These are phyloP conservation scores for Cryptococcus sp. DNA, from an alignment of 1,284 basidiomycete genomes.

Conservation along the genomic window DNA sequence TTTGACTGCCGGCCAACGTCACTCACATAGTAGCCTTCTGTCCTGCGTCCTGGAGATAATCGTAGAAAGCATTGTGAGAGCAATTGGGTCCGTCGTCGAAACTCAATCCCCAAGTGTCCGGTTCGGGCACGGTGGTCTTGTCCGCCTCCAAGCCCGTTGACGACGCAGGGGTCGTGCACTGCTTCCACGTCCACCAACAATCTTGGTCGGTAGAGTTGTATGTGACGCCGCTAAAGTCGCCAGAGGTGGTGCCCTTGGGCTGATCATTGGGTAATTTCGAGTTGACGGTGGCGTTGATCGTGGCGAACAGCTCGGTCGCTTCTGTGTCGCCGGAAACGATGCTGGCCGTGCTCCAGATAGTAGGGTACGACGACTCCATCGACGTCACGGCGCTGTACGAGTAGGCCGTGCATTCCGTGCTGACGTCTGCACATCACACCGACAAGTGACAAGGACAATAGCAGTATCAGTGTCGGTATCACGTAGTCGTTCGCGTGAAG, in stretches of 20 bases:
- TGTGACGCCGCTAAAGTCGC: constrained; percentile 37
- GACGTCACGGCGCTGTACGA: constrained; percentile 37
- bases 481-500: too few relatives aligned
- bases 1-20: too few relatives aligned
- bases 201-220: constrained; percentile 45
- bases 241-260: constrained; percentile 46
- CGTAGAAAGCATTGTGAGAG: constrained; percentile 59
- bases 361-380: constrained; percentile 41
- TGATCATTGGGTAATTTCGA: constrained; percentile 39
- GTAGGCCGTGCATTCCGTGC: constrained; percentile 40
- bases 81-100: constrained; percentile 59
- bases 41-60: constrained; percentile 55
- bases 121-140: constrained; percentile 53
- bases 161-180: constrained; percentile 47
- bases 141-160: constrained; percentile 45
- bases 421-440: constrained; percentile 12
- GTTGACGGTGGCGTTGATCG: constrained; percentile 48
- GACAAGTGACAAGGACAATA: background rate
- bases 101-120: constrained; percentile 57
- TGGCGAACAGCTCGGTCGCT: constrained; percentile 44
- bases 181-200: constrained; percentile 53
- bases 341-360: constrained; percentile 50
- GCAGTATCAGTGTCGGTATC: background rate
- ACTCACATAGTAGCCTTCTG: constrained; percentile 57
- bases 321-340: constrained; percentile 51